A percentile compares a stretch with the other conserved stretches of the same genome.
These are phyloP conservation scores for Collybiopsis confluens DNA, from an alignment of 768 basidiomycete genomes.

Conservation along the genomic window DNA sequence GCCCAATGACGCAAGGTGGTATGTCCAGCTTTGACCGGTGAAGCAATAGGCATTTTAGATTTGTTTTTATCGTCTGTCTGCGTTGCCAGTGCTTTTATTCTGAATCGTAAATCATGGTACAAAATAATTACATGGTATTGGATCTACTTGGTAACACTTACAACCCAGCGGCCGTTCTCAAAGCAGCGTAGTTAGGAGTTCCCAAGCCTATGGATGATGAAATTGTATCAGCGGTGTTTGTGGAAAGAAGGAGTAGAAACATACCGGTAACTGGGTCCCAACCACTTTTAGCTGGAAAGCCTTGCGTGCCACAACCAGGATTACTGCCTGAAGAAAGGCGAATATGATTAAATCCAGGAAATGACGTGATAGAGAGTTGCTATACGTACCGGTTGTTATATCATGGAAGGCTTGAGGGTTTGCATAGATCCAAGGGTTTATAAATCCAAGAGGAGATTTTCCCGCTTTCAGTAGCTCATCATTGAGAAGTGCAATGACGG, in stretches of 20 bases:
- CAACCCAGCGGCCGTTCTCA: constrained; percentile 2
- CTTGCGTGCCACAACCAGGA: constrained; percentile 3
- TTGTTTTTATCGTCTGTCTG: no score
- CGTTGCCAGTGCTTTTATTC: no score
- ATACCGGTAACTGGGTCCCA: constrained; percentile 4
- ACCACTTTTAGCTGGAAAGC: not conserved
- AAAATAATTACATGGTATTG: no score
- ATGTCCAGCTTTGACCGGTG: no score
- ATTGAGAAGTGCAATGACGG: constrained; percentile 41
- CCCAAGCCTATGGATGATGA: not conserved
- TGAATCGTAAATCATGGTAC: no score
- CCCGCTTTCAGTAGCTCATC: constrained; percentile 32
- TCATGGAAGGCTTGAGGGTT: constrained; percentile 7
- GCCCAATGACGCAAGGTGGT: no score
- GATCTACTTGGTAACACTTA: no score
- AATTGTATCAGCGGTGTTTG: not conserved
- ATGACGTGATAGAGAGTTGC: not conserved
- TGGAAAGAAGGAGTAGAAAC: not conserved
- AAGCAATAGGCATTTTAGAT: no score
- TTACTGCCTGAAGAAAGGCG: not conserved
- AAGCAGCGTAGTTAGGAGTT: not conserved
- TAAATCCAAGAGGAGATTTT: constrained; percentile 9
- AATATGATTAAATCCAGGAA: not conserved
- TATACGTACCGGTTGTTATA: not conserved
- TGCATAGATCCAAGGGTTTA: constrained; percentile 7